Base-by-base conservation (phyloP, 768 basidiomycete genomes). In the Chiua virens region DNA sequence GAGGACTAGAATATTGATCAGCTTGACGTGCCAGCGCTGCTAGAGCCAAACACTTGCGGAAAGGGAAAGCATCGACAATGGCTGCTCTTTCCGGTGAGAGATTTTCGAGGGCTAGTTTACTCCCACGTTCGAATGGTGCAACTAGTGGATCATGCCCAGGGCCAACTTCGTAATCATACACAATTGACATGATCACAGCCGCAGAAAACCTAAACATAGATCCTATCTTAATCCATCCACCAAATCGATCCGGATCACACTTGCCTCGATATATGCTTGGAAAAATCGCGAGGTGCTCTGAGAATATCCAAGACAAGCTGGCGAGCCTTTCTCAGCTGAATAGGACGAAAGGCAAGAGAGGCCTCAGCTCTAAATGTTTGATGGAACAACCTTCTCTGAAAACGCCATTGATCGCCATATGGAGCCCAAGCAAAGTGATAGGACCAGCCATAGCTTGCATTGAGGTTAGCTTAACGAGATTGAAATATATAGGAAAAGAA, bases 141-240 rank as follows among this genome's bases (percentile, higher is more conserved):
- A 78, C 67, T 51, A 74, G 70, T 27, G 63, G 61, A 42, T 77
- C 76, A 1, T 67, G 66, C 27, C 64, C 53, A 9, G 69, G 60
- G 17, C 65, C 65, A 8, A 75, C 64, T 5, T 70, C 56, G 14
- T 70, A 64, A 18, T 75, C 78, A 39, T 79, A 79, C 14, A 71
- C 65, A 11, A 78, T 62, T 11, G 71, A 67, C 49, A 78, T 60
- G 35, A 75, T 64, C 3, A 75, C 66, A 1, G 72, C 62, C 15
- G 72, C 67, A 9, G 71, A 62, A 41, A 65, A 58, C 44, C 73
- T 73, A 43, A 8, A 2, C 9, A 25, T 32, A 34, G 15, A 34
- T 13, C 34, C 17, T 3, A n/a, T n/a, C n/a, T n/a, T n/a, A n/a
- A n/a, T n/a, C n/a, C 4, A 8, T 2, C 8, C 53, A 30, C 9